phyloP scores from a whole-genome alignment of 257 asterid species.

The Mentha longifolia region DNA sequence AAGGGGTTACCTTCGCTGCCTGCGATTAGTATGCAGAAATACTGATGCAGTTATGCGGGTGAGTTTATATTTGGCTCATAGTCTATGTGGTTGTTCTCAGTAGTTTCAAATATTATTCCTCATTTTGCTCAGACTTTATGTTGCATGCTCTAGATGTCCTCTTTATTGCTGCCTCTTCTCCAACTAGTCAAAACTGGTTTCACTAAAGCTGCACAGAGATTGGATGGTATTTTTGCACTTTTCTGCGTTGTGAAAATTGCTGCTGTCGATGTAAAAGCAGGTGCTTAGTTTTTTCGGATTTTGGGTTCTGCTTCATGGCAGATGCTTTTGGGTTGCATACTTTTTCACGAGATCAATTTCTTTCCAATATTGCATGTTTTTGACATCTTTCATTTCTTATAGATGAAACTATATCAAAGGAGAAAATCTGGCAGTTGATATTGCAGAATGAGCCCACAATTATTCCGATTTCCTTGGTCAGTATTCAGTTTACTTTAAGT shows the following conservation, averaged over 20 bases:
- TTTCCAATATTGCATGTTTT: slow-evolving; percentile 31
- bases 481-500: slow-evolving; percentile 33
- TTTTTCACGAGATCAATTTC: slow-evolving; percentile 7
- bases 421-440: slow-evolving; percentile 92
- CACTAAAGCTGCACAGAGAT: slow-evolving; percentile 86
- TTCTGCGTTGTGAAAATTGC: slow-evolving; percentile 75
- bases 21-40: slow-evolving; percentile 70
- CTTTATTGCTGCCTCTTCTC: slow-evolving; percentile 79
- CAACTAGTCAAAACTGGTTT: slow-evolving; percentile 95
- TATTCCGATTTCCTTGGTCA: slow-evolving; percentile 83
- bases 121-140: slow-evolving; percentile 28
- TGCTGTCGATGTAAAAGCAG: slow-evolving; percentile 92
- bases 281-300: slow-evolving; percentile 42
- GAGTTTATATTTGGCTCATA: slow-evolving; percentile 29
- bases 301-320: slow-evolving; percentile 19
- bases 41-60: slow-evolving; percentile 74
- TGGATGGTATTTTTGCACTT: slow-evolving; percentile 95
- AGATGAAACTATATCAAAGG: slow-evolving; percentile 86
- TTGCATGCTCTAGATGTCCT: slow-evolving; percentile 60
- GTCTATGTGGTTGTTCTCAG: slow-evolving; percentile 3
- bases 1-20: slow-evolving; percentile 90
- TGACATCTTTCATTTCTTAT: slow-evolving; percentile 43
- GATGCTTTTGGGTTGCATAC: slow-evolving; percentile 21
- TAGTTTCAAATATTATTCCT: slow-evolving; percentile 22
- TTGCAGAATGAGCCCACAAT: slow-evolving; percentile 90